These are phyloP conservation scores for Colletotrichum costaricense DNA, from an alignment of 2,329 filamentous ascomycete species.

Conservation along the genomic window DNA sequence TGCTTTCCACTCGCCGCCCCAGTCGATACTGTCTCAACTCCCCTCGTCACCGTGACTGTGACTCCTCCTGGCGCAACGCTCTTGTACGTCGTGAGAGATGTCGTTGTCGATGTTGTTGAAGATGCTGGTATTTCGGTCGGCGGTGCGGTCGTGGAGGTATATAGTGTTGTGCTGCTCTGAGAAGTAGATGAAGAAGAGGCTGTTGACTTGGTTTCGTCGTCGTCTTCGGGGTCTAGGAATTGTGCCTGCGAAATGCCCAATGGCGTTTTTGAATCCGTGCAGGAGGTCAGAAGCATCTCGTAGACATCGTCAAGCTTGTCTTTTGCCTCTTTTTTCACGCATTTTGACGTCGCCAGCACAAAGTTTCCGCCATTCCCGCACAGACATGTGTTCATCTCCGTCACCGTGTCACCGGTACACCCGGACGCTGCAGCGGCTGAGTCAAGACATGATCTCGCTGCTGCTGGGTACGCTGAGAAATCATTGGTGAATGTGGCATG, in stretches of 20 bases:
- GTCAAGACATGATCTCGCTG: conserved; percentile 23
- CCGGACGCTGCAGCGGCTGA: conserved; percentile 22
- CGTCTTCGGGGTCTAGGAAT: conserved; percentile 46
- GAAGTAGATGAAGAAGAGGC: not conserved
- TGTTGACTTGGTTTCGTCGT: conserved; percentile 30
- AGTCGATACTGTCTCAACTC: conserved; percentile 17
- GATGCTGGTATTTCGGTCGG: not conserved
- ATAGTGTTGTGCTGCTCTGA: not conserved
- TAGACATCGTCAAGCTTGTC: conserved; percentile 56
- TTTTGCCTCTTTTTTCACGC: conserved; percentile 51
- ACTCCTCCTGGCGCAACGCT: conserved; percentile 28
- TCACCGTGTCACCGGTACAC: conserved; percentile 25
- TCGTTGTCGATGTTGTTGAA: not conserved
- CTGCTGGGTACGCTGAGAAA: conserved; percentile 24
- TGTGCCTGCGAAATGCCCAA: conserved; percentile 53
- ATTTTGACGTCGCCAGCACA: conserved; percentile 57
- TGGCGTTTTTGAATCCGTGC: conserved; percentile 56
- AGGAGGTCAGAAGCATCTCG: conserved; percentile 55
- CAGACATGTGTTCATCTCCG: conserved; percentile 26
- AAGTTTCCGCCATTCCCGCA: conserved; percentile 52
- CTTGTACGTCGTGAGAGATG: conserved; percentile 21
- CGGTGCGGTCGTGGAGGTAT: not conserved
- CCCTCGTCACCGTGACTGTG: conserved; percentile 28
- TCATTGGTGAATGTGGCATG: conserved; percentile 21
- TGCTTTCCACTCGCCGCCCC: conserved; percentile 9